Percentiles rank a stretch among this genome's conserved stretches.
Evolutionary conservation across 2,329 filamentous ascomycete species (phyloP).

Genomic region (Ascochyta viciae-villosae): DNA sequence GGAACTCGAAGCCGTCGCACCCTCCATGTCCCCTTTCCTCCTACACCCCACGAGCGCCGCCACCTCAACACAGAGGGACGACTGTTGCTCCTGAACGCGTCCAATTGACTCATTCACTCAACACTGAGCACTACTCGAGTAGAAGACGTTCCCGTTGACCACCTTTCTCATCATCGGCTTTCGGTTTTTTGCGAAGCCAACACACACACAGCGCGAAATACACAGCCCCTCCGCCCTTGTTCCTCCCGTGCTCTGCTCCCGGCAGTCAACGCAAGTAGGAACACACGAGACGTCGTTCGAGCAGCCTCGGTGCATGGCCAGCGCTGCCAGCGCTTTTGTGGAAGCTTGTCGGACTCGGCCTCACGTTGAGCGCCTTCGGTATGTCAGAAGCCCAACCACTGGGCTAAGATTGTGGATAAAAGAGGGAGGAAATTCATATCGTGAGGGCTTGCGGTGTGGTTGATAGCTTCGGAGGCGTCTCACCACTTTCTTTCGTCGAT

Average conservation of each 20-base stretch:
- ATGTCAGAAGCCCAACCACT: neutral
- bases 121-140: too few relatives aligned
- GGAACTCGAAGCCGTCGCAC: neutral
- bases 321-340: neutral
- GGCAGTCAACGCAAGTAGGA: neutral
- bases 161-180: too few relatives aligned
- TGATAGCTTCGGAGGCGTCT: too few relatives aligned
- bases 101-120: too few relatives aligned
- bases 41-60: neutral
- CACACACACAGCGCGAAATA: neutral
- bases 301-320: neutral
- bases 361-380: neutral
- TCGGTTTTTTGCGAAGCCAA: neutral
- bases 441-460: too few relatives aligned
- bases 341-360: neutral
- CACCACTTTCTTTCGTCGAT: neutral
- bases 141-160: too few relatives aligned
- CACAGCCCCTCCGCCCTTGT: neutral
- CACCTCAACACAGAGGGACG: neutral
- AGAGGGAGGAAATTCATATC: neutral
- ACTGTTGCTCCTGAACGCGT: too few relatives aligned
- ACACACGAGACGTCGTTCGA: neutral
- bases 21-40: neutral
- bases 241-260: neutral
- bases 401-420: neutral